Evolutionary conservation across 768 basidiomycete genomes (phyloP).

Genomic region (Leccinum truebloodii): DNA sequence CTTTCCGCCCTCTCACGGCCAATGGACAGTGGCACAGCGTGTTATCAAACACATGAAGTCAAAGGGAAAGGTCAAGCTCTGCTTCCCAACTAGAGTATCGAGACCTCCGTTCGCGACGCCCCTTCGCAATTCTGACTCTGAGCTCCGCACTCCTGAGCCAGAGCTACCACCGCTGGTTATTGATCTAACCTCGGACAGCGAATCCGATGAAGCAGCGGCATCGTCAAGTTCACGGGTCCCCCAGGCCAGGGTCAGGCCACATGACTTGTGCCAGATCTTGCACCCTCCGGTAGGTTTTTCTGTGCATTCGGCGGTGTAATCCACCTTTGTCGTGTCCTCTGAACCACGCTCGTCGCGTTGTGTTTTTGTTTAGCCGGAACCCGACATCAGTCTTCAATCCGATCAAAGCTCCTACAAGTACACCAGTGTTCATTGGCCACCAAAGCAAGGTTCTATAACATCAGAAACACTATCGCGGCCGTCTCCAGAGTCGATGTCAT

Average conservation of each 20-base stretch:
- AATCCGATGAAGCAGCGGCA: conserved; percentile 1
- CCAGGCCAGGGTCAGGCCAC: background rate
- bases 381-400: background rate
- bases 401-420: conserved; percentile 3
- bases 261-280: background rate
- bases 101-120: conserved; percentile 19
- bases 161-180: conserved; percentile 14
- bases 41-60: conserved; percentile 30
- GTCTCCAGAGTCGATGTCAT: background rate
- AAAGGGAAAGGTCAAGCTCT: conserved; percentile 28
- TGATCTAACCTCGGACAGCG: conserved; percentile 22
- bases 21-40: conserved; percentile 25
- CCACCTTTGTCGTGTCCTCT: conserved; percentile 1
- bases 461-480: background rate
- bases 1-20: conserved; percentile 6
- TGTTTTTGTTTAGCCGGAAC: conserved; percentile 13
- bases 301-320: background rate
- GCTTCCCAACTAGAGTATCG: conserved; percentile 18
- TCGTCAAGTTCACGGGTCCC: conserved; percentile 4
- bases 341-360: background rate
- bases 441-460: conserved; percentile 3
- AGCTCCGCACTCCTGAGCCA: conserved; percentile 5
- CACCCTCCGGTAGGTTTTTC: conserved; percentile 14
- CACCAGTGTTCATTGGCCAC: conserved; percentile 1
- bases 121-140: conserved; percentile 13